Evolutionary conservation across 805 yeast species (phyloP).

Genomic region (Zygosaccharomyces lentus): DNA sequence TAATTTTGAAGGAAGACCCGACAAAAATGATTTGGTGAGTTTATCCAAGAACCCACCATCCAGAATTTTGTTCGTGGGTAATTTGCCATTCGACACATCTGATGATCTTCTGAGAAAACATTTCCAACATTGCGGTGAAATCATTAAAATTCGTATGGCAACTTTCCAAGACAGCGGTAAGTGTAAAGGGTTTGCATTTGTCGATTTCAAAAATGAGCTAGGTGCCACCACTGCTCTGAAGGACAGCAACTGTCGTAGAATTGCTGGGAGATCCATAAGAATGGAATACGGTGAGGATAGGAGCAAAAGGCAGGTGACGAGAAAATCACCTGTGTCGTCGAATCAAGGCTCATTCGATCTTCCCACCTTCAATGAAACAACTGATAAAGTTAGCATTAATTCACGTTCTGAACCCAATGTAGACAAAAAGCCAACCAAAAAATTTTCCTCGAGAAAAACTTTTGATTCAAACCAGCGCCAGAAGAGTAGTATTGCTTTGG

Average conservation of each 20-base stretch:
- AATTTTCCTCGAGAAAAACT: slow-evolving; percentile 6
- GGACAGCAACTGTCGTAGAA: slow-evolving; percentile 59
- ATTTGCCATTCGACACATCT: slow-evolving; percentile 87
- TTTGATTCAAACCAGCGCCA: slow-evolving; percentile 44
- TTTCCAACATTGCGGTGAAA: slow-evolving; percentile 89
- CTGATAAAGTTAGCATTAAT: slow-evolving; percentile 12
- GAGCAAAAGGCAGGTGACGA: slow-evolving; percentile 62
- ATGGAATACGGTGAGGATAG: slow-evolving; percentile 95
- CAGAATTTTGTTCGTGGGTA: slow-evolving; percentile 86
- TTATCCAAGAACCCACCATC: slow-evolving; percentile 80
- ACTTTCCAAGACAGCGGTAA: slow-evolving; percentile 96
- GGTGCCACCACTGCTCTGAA: slow-evolving; percentile 81
- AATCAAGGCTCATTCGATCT: slow-evolving; percentile 26
- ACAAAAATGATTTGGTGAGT: slow-evolving; percentile 43
- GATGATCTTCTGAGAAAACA: slow-evolving; percentile 72
- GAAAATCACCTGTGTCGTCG: slow-evolving; percentile 26
- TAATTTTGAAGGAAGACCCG: slow-evolving; percentile 86
- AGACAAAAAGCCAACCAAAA: slow-evolving; percentile 7
- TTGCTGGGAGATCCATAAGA: slow-evolving; percentile 72
- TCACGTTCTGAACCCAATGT: background rate
- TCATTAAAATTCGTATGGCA: slow-evolving; percentile 83
- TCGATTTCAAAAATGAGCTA: slow-evolving; percentile 75
- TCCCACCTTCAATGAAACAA: slow-evolving; percentile 5
- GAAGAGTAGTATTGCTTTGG: slow-evolving; percentile 80
- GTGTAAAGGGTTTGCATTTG: slow-evolving; percentile 93